phyloP scores from a whole-genome alignment of 148 eudicot species.

The Polygonum maritimum region DNA sequence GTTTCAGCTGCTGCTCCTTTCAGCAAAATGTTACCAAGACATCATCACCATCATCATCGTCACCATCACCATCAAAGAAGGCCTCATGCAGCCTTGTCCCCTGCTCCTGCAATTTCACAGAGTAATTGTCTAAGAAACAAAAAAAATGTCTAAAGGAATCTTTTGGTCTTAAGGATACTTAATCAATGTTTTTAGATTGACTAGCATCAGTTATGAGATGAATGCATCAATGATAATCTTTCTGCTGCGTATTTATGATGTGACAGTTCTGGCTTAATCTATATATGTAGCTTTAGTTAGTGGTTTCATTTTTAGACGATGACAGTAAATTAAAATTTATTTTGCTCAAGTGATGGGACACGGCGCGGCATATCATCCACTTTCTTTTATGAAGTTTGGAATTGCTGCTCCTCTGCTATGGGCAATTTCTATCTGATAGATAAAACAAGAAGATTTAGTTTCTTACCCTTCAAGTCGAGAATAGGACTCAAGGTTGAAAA shows the following conservation, averaged over 20 bases:
- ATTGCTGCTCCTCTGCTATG: background rate
- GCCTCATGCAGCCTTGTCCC: constrained; percentile 30
- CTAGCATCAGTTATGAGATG: background rate
- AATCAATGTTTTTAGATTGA: background rate
- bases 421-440: background rate
- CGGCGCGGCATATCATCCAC: background rate
- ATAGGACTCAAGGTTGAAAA: background rate
- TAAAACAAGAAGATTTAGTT: background rate
- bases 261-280: background rate
- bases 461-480: background rate
- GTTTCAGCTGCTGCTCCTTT: constrained; percentile 45
- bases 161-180: background rate
- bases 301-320: background rate
- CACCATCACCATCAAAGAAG: constrained; percentile 34
- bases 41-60: constrained; percentile 37
- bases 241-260: background rate
- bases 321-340: background rate
- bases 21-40: constrained; percentile 23
- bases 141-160: background rate
- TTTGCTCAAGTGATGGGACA: background rate
- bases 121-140: constrained; percentile 28
- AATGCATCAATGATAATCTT: background rate
- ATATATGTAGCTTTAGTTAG: background rate
- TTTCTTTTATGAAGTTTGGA: background rate
- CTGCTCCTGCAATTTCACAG: constrained; percentile 45